These are phyloP conservation scores for Juglanconis sp. DNA, from an alignment of 2,329 filamentous ascomycete genomes.

Conservation along the genomic window DNA sequence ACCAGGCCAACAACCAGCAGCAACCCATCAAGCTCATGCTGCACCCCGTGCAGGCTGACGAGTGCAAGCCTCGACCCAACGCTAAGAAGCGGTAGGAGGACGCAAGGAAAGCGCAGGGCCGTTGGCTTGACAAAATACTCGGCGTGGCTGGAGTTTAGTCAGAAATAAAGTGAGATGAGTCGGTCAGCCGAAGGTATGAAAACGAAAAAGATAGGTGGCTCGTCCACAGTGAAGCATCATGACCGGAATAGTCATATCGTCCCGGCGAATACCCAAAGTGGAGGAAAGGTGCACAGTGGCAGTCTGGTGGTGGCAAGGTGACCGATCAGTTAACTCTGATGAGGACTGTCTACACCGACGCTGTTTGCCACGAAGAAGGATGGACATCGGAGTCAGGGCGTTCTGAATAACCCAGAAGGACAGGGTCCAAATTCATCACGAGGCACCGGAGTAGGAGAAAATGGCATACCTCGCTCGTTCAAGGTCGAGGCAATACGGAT, in stretches of 20 bases:
- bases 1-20: constrained; percentile 73
- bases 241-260: background rate
- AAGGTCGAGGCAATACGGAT: background rate
- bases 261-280: background rate
- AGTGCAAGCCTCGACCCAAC: constrained; percentile 60
- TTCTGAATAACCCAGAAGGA: background rate
- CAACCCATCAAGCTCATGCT: constrained; percentile 81
- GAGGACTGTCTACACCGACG: no score
- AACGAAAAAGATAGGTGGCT: background rate
- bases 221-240: background rate
- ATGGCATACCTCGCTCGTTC: background rate
- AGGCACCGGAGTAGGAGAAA: background rate
- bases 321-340: background rate
- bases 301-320: background rate
- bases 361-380: background rate
- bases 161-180: background rate
- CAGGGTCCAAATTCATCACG: background rate
- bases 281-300: background rate
- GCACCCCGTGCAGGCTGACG: constrained; percentile 65
- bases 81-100: constrained; percentile 54
- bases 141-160: background rate
- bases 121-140: background rate
- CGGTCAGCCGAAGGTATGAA: background rate
- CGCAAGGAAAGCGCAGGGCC: background rate
- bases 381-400: background rate